Percentiles rank a stretch among this genome's conserved stretches.
These are phyloP conservation scores for Mycocentrospora acerina DNA, from an alignment of 2,329 filamentous ascomycete species.

Conservation along the genomic window DNA sequence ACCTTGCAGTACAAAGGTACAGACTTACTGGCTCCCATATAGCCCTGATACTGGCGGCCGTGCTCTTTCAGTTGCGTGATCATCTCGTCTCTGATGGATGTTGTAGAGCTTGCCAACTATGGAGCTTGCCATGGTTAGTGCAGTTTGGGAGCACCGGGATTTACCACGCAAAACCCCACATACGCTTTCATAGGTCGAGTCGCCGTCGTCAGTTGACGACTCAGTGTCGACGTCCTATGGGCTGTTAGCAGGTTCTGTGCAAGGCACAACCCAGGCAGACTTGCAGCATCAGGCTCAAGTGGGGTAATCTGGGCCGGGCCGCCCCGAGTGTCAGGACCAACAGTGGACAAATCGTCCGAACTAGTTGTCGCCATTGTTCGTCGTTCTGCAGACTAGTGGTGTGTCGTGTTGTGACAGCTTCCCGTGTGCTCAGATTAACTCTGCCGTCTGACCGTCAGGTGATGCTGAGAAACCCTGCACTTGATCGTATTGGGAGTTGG, in stretches of 20 bases:
- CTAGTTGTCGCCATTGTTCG: constrained; percentile 3
- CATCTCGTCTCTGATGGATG: constrained; percentile 12
- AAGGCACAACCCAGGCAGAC: constrained; percentile 5
- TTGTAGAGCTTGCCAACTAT: constrained; percentile 10
- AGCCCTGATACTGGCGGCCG: constrained; percentile 13
- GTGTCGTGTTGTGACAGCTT: too few relatives aligned
- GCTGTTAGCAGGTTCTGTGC: constrained; percentile 2
- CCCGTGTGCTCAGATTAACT: too few relatives aligned
- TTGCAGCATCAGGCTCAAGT: constrained; percentile 12
- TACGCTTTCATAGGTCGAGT: constrained; percentile 12
- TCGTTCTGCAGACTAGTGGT: too few relatives aligned
- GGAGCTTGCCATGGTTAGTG: background rate
- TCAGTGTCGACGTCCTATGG: constrained; percentile 6
- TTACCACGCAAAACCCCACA: background rate
- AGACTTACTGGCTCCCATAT: constrained; percentile 12
- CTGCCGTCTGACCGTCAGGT: too few relatives aligned
- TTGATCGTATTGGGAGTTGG: too few relatives aligned
- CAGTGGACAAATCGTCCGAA: background rate
- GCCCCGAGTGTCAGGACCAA: constrained; percentile 5
- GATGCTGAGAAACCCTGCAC: too few relatives aligned
- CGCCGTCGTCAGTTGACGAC: constrained; percentile 10
- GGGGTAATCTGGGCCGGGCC: constrained; percentile 3
- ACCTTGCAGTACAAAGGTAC: background rate
- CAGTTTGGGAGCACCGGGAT: background rate
- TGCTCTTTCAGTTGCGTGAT: constrained; percentile 11